Evolutionary conservation across 352 stramenopile species (phyloP), one percentile per base, ranked within the genome.

Genomic region (Phytopythium cucurbitacearum): DNA sequence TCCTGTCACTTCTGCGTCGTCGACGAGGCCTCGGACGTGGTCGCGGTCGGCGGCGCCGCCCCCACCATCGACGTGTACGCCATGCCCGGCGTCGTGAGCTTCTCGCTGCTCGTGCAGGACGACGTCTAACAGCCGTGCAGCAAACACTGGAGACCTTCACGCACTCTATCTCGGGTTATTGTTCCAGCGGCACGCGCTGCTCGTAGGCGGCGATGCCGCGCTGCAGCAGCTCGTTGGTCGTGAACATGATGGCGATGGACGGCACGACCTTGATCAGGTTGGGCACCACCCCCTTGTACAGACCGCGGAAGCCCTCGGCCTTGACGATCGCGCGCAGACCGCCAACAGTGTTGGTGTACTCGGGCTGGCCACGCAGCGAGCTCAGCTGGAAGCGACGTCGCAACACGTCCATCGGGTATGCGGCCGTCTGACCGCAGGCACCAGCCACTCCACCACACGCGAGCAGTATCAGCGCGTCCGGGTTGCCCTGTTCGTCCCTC

Each of bases 171-270:
- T 46, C 41, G 21, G 32, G 41, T 33, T 28, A 32, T 21, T 12
- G 9, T 46, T 33, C 6, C 35, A 56, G 50, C 28, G 10, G 7
- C 5, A 39, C 39, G 15, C 8, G 35, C 36, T 52, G 9, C 7
- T 68, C 52, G 47, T 59, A 69, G 46, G 65, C 62, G 15, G 67
- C 64, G 49, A 71, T 40, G 6, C 16, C 40, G 21, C 77, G 75
- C 56, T 89, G 75, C 45, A 91, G 76, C 55, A 85, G 48, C 58
- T 91, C 76, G 56, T 89, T 91, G 38, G 76, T 82, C 40, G 80
- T 87, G 59, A 91, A 89, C 74, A 87, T 87, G 63, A 91, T 88
- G 41, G 83, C 83, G 35, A 89, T 82, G 33, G 78, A 89, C 51
- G 80, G 83, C 55, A 89, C 73, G 46, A 93, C 74, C 57, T 89